phyloP scores from a whole-genome alignment of 371 early-diverging fungal species.

The Rhizopus sp. region DNA sequence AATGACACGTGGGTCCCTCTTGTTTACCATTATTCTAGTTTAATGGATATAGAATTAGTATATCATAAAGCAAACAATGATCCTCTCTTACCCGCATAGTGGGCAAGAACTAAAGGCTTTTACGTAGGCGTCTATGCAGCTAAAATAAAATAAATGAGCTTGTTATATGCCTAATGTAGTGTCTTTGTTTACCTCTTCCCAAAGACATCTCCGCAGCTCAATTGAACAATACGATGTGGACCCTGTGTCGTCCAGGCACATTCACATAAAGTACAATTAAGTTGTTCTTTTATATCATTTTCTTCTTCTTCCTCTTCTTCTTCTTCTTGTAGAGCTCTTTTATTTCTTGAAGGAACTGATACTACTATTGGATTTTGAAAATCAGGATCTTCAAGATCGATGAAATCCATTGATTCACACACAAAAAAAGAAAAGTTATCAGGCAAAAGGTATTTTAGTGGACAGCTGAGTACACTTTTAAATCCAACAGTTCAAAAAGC shows the following conservation, averaged over 20 bases:
- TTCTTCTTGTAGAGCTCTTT: not conserved
- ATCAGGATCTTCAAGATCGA: slow-evolving; percentile 12
- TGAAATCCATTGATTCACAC: not conserved
- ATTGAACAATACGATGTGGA: slow-evolving; percentile 13
- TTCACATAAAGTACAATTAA: slow-evolving; percentile 21
- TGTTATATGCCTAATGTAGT: not conserved
- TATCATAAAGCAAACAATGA: not conserved
- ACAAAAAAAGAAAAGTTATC: too few relatives aligned
- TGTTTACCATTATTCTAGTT: slow-evolving; percentile 3
- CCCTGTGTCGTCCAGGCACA: slow-evolving; percentile 18
- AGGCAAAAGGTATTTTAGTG: not conserved
- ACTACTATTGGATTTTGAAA: slow-evolving; percentile 15
- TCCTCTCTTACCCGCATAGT: slow-evolving; percentile 15
- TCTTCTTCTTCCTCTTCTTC: slow-evolving; percentile 14
- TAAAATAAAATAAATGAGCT: not conserved
- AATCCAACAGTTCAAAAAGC: too few relatives aligned
- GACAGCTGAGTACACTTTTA: too few relatives aligned
- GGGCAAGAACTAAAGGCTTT: slow-evolving; percentile 10
- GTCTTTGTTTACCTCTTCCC: slow-evolving; percentile 17
- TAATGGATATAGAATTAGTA: too few relatives aligned
- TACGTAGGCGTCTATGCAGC: slow-evolving; percentile 8
- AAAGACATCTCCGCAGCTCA: slow-evolving; percentile 32
- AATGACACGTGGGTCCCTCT: slow-evolving; percentile 14
- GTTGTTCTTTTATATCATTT: not conserved
- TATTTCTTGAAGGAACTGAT: not conserved